These are phyloP conservation scores for Trypanosoma brucei DNA, from an alignment of 208 protist genomes.

Conservation along the genomic window DNA sequence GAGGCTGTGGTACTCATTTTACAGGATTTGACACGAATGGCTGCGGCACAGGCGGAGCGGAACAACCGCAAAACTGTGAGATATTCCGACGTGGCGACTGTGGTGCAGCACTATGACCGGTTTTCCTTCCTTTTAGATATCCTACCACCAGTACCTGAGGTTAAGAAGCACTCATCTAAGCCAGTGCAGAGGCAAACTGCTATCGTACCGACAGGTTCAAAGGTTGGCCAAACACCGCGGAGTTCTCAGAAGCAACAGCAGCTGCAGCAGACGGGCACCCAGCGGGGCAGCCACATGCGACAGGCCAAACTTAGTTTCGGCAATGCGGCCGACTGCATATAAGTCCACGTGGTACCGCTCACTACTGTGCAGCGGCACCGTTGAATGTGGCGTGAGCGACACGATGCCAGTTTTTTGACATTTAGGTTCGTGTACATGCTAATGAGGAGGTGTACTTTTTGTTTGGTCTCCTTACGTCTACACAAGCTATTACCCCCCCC, in stretches of 20 bases:
- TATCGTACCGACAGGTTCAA: background rate
- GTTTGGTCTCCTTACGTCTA: too few species aligned
- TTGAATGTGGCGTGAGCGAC: too few species aligned
- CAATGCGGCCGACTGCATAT: conserved; percentile 2
- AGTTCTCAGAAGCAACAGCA: background rate
- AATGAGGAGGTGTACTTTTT: too few species aligned
- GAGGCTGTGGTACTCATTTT: conserved; percentile 65
- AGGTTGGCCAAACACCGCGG: background rate
- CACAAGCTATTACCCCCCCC: too few species aligned
- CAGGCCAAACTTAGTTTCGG: conserved; percentile 10
- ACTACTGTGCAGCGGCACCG: too few species aligned
- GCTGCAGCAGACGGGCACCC: too few species aligned
- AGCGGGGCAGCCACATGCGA: background rate
- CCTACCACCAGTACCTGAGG: conserved; percentile 28
- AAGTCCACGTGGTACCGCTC: background rate
- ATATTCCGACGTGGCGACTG: conserved; percentile 64
- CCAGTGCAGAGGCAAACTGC: background rate
- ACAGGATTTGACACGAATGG: conserved; percentile 43
- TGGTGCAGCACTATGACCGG: conserved; percentile 59
- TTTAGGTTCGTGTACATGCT: too few species aligned
- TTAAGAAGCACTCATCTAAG: background rate
- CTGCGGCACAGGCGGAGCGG: conserved; percentile 47
- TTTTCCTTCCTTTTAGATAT: conserved; percentile 61
- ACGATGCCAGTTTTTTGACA: too few species aligned
- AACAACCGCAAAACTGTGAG: conserved; percentile 48